Conservation (phyloP, 2,329 filamentous ascomycete species). For the Fusarium tanahbumbuense region DNA sequence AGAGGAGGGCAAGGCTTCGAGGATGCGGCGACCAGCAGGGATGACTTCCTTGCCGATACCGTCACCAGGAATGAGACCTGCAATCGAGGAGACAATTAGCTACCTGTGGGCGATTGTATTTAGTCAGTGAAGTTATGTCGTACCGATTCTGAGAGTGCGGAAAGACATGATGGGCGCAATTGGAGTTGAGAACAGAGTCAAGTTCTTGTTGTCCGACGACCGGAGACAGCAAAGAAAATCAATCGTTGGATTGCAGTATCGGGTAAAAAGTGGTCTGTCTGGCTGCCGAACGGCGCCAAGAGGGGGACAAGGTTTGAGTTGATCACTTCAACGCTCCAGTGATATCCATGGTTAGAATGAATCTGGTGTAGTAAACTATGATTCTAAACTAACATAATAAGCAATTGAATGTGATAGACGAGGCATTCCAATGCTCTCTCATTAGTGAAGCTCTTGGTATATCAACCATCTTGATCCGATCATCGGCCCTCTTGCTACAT, state of each 20-base stretch:
- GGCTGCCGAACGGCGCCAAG: slow-evolving; percentile 24
- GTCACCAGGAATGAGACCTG: slow-evolving; percentile 96
- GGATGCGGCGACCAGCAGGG: slow-evolving; percentile 88
- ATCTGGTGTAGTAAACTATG: background rate
- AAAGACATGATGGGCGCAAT: slow-evolving; percentile 53
- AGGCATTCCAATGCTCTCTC: background rate
- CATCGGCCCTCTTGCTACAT: background rate
- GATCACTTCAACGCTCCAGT: background rate
- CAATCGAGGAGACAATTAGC: slow-evolving; percentile 1
- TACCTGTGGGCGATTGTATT: background rate
- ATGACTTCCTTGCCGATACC: slow-evolving; percentile 99
- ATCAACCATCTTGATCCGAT: background rate
- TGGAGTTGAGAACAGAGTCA: slow-evolving; percentile 36
- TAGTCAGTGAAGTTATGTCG: background rate
- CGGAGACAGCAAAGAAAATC: slow-evolving; percentile 41
- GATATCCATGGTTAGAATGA: background rate
- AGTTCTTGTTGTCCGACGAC: slow-evolving; percentile 45
- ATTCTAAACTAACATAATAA: background rate
- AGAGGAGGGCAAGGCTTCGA: slow-evolving; percentile 93
- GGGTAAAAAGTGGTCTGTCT: slow-evolving; percentile 32
- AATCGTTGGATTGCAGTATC: slow-evolving; percentile 18
- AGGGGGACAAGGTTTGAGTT: slow-evolving; percentile 30
- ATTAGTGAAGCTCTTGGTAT: background rate
- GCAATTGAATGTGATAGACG: background rate
- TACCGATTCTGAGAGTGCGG: slow-evolving; percentile 58